Evolutionary conservation across 768 basidiomycete species (phyloP).

Genomic region (Coprinopsis cinerea): DNA sequence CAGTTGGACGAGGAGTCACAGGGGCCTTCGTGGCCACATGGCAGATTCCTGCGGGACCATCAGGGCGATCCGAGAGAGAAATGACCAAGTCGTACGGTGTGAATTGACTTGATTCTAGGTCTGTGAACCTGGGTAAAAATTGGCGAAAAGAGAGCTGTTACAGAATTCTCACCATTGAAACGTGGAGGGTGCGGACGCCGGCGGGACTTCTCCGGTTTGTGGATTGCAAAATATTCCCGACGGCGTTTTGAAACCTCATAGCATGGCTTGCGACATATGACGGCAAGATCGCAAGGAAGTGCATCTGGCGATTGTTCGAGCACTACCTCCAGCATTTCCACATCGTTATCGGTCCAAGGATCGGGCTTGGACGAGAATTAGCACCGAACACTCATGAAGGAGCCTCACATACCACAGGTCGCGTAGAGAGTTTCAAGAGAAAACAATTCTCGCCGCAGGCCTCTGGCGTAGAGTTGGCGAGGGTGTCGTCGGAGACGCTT

Average conservation of each 20-base stretch:
- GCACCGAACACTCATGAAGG: too few relatives aligned
- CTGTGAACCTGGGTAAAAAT: neutral
- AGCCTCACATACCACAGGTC: conserved; percentile 12
- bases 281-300: conserved; percentile 44
- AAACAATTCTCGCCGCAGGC: conserved; percentile 33
- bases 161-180: conserved; percentile 2
- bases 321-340: conserved; percentile 25
- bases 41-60: conserved; percentile 20
- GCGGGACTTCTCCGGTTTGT: neutral
- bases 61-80: neutral
- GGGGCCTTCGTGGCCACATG: conserved; percentile 43
- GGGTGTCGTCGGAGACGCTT: conserved; percentile 16
- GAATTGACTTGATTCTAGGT: conserved; percentile 8
- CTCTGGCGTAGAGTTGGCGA: conserved; percentile 13
- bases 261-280: conserved; percentile 43
- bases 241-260: conserved; percentile 31
- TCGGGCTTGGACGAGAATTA: too few relatives aligned
- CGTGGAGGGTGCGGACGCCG: neutral
- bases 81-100: conserved; percentile 4
- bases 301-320: conserved; percentile 40
- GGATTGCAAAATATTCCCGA: conserved; percentile 3
- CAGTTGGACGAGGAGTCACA: conserved; percentile 36
- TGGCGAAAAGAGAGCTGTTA: neutral
- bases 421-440: conserved; percentile 12
- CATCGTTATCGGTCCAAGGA: conserved; percentile 24